Percentiles rank a stretch among this genome's conserved stretches.
Evolutionary conservation across 73 alveolate genomes (phyloP).

Genomic region (Tetrahymena elliotti): DNA sequence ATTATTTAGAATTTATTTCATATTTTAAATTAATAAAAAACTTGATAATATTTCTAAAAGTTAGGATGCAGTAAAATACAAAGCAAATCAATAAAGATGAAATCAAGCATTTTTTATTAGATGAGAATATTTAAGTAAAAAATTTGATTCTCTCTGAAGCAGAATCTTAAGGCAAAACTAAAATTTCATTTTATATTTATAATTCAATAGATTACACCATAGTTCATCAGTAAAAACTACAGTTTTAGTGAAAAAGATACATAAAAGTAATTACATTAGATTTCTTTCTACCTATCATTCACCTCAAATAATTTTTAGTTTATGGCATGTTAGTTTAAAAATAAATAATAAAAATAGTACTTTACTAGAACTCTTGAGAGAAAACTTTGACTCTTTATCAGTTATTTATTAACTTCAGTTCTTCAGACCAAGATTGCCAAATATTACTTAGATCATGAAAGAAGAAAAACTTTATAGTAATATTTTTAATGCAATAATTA

Average conservation of each 20-base stretch:
- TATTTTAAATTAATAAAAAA: background rate
- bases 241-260: background rate
- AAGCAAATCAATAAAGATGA: background rate
- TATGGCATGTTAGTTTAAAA: too few species aligned
- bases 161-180: background rate
- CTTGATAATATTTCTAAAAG: background rate
- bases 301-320: background rate
- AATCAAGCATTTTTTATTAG: background rate
- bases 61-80: background rate
- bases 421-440: background rate
- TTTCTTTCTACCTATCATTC: background rate
- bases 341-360: background rate
- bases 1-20: background rate
- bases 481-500: background rate
- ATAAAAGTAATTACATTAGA: background rate
- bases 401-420: background rate
- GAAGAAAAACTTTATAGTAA: background rate
- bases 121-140: background rate
- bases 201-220: background rate
- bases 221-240: background rate
- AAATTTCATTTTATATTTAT: background rate
- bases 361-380: background rate
- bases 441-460: background rate
- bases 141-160: background rate
- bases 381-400: background rate